Evolutionary conservation across 1,284 basidiomycete species (phyloP).

Genomic region (Austroboletus niveus): DNA sequence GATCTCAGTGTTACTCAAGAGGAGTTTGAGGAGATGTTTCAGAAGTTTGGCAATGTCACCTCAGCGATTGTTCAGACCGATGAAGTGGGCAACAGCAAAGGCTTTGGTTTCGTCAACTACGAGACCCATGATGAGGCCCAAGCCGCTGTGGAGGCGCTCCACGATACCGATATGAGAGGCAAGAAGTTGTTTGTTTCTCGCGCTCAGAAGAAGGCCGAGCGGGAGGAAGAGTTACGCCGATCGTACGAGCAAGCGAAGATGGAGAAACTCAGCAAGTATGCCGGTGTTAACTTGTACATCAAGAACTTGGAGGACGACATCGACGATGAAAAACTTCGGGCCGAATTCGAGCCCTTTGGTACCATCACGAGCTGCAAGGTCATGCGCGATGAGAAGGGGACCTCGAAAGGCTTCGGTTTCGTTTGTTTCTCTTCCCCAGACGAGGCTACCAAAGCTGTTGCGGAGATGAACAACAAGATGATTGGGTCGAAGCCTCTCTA

Average conservation of each 20-base stretch:
- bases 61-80: slow-evolving; percentile 83
- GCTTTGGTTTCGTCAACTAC: slow-evolving; percentile 99
- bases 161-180: slow-evolving; percentile 86
- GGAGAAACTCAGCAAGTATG: slow-evolving; percentile 98
- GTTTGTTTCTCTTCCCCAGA: slow-evolving; percentile 99
- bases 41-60: slow-evolving; percentile 81
- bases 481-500: slow-evolving; percentile 98
- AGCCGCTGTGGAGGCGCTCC: slow-evolving; percentile 85
- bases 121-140: slow-evolving; percentile 91
- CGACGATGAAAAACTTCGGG: slow-evolving; percentile 92
- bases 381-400: slow-evolving; percentile 95
- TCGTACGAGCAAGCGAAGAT: slow-evolving; percentile 96
- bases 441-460: slow-evolving; percentile 98
- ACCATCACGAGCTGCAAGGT: slow-evolving; percentile 98
- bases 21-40: slow-evolving; percentile 86
- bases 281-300: slow-evolving; percentile 99
- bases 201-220: slow-evolving; percentile 98
- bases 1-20: slow-evolving; percentile 84
- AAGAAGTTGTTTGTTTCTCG: slow-evolving; percentile 95
- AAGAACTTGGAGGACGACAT: slow-evolving; percentile 96
- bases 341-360: slow-evolving; percentile 96
- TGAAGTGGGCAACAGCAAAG: slow-evolving; percentile 90
- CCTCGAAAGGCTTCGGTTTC: slow-evolving; percentile 96
- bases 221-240: slow-evolving; percentile 93
- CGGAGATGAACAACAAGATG: slow-evolving; percentile 99